Conservation (phyloP, 2,329 filamentous ascomycete species). For the Talaromyces sp. region DNA sequence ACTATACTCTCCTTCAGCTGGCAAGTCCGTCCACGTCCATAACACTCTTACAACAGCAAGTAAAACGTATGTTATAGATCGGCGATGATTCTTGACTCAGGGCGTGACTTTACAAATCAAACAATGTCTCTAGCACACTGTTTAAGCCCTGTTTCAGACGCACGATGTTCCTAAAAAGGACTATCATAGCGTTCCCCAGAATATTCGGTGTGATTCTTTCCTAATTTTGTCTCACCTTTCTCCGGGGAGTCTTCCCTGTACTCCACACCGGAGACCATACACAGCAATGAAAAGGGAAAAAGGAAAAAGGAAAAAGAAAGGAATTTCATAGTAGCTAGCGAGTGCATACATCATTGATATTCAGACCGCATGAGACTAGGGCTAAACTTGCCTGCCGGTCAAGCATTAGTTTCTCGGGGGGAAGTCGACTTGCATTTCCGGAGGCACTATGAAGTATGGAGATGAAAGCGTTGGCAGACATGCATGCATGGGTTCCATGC, state of each 20-base stretch:
- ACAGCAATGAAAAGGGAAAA: not conserved
- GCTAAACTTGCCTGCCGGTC: not conserved
- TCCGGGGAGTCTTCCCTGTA: not conserved
- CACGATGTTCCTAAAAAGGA: conserved; percentile 1
- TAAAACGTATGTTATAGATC: not conserved
- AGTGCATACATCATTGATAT: conserved; percentile 1
- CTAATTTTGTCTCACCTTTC: not conserved
- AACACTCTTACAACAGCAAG: not conserved
- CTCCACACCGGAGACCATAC: not conserved
- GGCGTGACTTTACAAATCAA: not conserved
- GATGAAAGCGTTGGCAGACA: not conserved
- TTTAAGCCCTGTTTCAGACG: not conserved
- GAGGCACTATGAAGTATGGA: not conserved
- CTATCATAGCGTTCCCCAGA: not conserved
- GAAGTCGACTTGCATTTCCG: conserved; percentile 18
- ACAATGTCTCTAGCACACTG: not conserved
- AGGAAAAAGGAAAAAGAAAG: too few species aligned
- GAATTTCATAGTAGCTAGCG: too few species aligned
- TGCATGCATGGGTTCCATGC: not conserved
- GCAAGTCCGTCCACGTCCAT: not conserved
- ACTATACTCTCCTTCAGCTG: not conserved
- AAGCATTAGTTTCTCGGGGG: conserved; percentile 18
- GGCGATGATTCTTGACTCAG: not conserved
- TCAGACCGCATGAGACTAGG: not conserved
- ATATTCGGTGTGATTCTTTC: not conserved